Evolutionary conservation across 2,329 filamentous ascomycete genomes (phyloP).

Genomic region (Beauveria bassiana): DNA sequence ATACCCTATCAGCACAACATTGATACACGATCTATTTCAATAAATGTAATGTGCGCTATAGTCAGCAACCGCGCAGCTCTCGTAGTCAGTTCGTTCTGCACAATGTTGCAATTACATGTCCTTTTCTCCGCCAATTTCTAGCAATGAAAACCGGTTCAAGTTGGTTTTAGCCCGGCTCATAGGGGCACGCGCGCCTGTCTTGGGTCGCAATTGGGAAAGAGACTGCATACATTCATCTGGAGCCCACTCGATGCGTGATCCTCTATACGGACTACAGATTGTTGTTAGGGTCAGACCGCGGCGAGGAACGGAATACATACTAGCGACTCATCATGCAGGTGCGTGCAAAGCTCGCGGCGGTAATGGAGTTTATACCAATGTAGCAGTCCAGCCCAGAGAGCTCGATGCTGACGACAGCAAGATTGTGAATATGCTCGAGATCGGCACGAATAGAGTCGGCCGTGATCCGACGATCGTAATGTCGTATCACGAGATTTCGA

Average conservation of each 20-base stretch:
- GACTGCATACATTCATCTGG: conserved; percentile 64
- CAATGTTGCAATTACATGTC: not conserved
- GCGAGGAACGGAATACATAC: conserved; percentile 26
- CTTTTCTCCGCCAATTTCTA: not conserved
- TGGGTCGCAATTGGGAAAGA: conserved; percentile 28
- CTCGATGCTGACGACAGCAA: conserved; percentile 59
- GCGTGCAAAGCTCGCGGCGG: conserved; percentile 65
- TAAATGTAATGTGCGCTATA: not conserved
- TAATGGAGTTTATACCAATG: conserved; percentile 70
- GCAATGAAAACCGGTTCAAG: conserved; percentile 2
- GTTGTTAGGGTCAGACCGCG: conserved; percentile 13
- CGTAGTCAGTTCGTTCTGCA: not conserved
- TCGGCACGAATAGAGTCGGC: conserved; percentile 61
- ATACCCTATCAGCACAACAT: not conserved
- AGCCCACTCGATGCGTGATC: conserved; percentile 62
- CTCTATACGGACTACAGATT: conserved; percentile 56
- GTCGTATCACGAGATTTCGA: conserved; percentile 64
- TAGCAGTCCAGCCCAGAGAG: conserved; percentile 53
- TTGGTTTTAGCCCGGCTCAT: conserved; percentile 17
- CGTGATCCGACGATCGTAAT: conserved; percentile 50
- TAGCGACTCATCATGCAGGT: conserved; percentile 66
- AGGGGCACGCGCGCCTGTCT: conserved; percentile 18
- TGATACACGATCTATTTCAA: not conserved
- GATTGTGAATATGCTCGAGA: conserved; percentile 74
- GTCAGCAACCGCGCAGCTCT: not conserved